phyloP scores from a whole-genome alignment of 2,329 filamentous ascomycete species.

The Phialophora chinensis region DNA sequence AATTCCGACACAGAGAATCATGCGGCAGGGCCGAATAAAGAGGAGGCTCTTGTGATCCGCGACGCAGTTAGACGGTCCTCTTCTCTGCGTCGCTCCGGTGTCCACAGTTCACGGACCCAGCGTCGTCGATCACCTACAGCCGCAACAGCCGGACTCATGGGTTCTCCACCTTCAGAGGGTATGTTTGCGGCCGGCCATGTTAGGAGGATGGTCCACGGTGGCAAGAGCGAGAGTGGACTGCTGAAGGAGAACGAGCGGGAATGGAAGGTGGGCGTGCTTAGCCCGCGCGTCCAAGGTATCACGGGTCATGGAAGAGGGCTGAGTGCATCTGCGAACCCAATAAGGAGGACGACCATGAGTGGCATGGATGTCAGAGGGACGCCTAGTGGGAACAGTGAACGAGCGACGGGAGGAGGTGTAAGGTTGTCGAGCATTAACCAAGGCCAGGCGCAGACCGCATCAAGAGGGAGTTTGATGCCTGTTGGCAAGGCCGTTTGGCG shows the following conservation, averaged over 20 bases:
- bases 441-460: conserved; percentile 14
- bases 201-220: conserved; percentile 64
- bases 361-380: conserved; percentile 30
- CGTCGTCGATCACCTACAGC: conserved; percentile 62
- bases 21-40: conserved; percentile 46
- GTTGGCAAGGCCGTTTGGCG: conserved; percentile 37
- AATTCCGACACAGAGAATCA: conserved; percentile 57
- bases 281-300: conserved; percentile 55
- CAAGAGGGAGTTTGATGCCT: conserved; percentile 38
- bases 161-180: conserved; percentile 61
- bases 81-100: conserved; percentile 51
- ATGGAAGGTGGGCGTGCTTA: conserved; percentile 63
- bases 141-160: conserved; percentile 45
- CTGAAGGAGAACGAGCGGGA: conserved; percentile 60
- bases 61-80: conserved; percentile 63
- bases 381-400: conserved; percentile 22
- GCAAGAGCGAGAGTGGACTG: conserved; percentile 44
- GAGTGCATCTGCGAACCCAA: conserved; percentile 55
- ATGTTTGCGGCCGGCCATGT: conserved; percentile 71
- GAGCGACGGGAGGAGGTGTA: conserved; percentile 4
- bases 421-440: conserved; percentile 29
- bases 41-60: conserved; percentile 61
- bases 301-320: conserved; percentile 42
- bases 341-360: conserved; percentile 41
- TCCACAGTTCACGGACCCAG: conserved; percentile 45